Evolutionary conservation across 2,329 filamentous ascomycete species (phyloP), one percentile per base, ranked within the genome.

Genomic region (Cladosporium sp.): DNA sequence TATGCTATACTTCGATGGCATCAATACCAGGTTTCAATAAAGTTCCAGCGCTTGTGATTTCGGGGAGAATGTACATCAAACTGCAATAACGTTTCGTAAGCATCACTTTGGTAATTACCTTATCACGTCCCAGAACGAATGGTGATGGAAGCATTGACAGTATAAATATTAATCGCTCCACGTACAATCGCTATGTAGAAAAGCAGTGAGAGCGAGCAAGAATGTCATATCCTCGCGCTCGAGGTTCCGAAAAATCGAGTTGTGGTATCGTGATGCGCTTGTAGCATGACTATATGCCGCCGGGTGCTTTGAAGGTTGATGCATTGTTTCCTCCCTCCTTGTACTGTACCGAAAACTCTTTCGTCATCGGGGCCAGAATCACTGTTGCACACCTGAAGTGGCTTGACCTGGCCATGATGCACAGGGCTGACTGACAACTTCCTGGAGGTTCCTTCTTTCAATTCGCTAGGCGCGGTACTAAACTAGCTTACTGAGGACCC

Each of bases 401-500:
- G 40, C 5, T 28, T 17, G 22, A 45, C 42, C 14, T 34, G 25
- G 25, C 45, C 22, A 17, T 17, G 28, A 36, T 34, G 28, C 17
- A 15, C n/a, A n/a, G n/a, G n/a, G 3, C 5, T 5, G n/a, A 36
- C 9, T 17, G 28, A 25, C 15, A 36, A 15, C 42, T 25, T 45
- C 3, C n/a, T 5, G 12, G 15, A 15, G 12, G n/a, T n/a, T n/a
- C n/a, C n/a, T 45, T n/a, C n/a, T 28, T 25, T 28, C 2, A 9
- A 45, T 25, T 45, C 15, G 22, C 20, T 45, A 5, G 4, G 3
- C 22, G 22, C 22, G 25, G 1, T 28, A n/a, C 11, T 45, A 8
- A 25, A 43, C 19, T 17, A 34, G 28, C 14, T 56, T 58, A 58
- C 47, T 58, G 55, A 22, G 45, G 45, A 14, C 45, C 45, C 60